Evolutionary conservation across 352 stramenopile genomes (phyloP), one percentile per base, ranked within the genome.

Genomic region (Pythium aristosporum): DNA sequence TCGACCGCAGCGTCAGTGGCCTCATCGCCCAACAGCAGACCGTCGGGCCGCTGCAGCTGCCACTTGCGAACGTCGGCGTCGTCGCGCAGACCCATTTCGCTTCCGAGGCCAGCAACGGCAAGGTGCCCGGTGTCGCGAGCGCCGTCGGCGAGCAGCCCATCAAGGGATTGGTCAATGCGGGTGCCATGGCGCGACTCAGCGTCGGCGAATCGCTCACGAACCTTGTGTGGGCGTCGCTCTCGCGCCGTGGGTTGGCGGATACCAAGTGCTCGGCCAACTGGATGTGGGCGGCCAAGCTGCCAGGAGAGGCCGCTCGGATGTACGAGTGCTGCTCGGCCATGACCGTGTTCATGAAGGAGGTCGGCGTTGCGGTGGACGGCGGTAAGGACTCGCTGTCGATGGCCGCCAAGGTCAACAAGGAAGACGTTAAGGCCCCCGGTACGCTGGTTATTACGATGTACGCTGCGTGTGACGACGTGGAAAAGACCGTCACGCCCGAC

Each of bases 361-460:
- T 99, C 47, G 96, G 95, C n/a, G 89, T 98, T 20, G 89, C 96
- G 37, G 97, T 99, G 60, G 98, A 99, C 67, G 97, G 97, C 58
- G 98, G 97, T 44, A 99, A 99, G 80, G 98, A 99, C 76, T 99
- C 97, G 43, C 80, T 99, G 41, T 99, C 96, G 49, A 99, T 99
- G 98, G 98, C 98, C 37, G 98, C 97, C 46, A 90, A 94, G 75
- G 86, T 92, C 0, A 83, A 92, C 64, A 89, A 96, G 32, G 91
- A 99, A 73, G 87, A 98, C 41, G 97, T 99, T 28, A 99, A 99
- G 82, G 96, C 96, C 11, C 98, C 98, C 10, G 97, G 97, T 47
- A 98, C 98, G 53, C 78, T 99, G 16, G 97, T 98, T 4, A 90
- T 99, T 59, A 99, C 97, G 34, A 98, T 97, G 77, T 99, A 99